Percentiles rank a stretch among this genome's conserved stretches.
These are phyloP conservation scores for Komagataella ulmi DNA, from an alignment of 805 yeast species.

Conservation along the genomic window DNA sequence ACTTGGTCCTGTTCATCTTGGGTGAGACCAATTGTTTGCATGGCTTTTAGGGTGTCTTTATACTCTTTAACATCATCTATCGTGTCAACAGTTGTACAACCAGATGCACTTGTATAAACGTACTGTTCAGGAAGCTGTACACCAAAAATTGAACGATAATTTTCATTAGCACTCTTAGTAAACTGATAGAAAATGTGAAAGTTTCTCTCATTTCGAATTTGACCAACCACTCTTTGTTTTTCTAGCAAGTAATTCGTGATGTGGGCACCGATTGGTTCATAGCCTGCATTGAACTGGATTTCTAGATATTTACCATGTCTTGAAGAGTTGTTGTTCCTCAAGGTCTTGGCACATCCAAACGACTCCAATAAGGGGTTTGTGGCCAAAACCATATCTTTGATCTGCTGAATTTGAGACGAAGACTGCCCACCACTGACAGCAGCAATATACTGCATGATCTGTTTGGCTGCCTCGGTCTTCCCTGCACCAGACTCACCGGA, in stretches of 20 bases:
- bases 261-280: slow-evolving; percentile 89
- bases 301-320: slow-evolving; percentile 91
- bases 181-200: slow-evolving; percentile 96
- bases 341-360: slow-evolving; percentile 88
- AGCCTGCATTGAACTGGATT: slow-evolving; percentile 68
- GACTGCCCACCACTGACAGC: slow-evolving; percentile 66
- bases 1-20: slow-evolving; percentile 83
- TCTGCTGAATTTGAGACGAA: slow-evolving; percentile 61
- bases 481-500: slow-evolving; percentile 99
- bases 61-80: slow-evolving; percentile 77
- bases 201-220: slow-evolving; percentile 82
- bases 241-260: slow-evolving; percentile 91
- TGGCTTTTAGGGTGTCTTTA: slow-evolving; percentile 70
- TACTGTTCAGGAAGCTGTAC: slow-evolving; percentile 92
- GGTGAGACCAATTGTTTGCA: slow-evolving; percentile 74
- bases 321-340: slow-evolving; percentile 80
- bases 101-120: slow-evolving; percentile 74
- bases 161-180: slow-evolving; percentile 80
- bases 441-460: slow-evolving; percentile 94
- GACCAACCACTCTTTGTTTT: slow-evolving; percentile 95
- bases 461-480: slow-evolving; percentile 94
- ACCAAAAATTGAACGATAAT: slow-evolving; percentile 74
- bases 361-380: slow-evolving; percentile 88
- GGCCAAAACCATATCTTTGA: slow-evolving; percentile 95
- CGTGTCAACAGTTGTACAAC: slow-evolving; percentile 76